phyloP scores from a whole-genome alignment of 805 yeast genomes.

The Lipomyces lipofer region DNA sequence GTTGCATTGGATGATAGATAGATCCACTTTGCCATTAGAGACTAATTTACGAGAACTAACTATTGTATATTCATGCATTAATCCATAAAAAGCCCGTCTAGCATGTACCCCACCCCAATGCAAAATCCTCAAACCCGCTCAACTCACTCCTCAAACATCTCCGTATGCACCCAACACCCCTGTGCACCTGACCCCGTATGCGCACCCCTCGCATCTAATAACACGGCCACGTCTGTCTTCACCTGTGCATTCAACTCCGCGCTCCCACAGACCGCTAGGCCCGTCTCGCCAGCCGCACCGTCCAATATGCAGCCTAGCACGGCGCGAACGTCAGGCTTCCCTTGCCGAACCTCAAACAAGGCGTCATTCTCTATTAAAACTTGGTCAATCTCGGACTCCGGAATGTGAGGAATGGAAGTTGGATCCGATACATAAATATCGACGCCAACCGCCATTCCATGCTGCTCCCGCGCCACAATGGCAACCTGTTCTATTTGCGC shows the following conservation, averaged over 20 bases:
- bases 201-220: constrained; percentile 31
- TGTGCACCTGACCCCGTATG: constrained; percentile 32
- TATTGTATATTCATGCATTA: too few species aligned
- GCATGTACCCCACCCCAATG: too few species aligned
- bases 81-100: too few species aligned
- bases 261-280: constrained; percentile 33
- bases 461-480: neutral
- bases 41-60: too few species aligned
- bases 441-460: neutral
- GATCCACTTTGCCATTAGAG: too few species aligned
- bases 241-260: constrained; percentile 14
- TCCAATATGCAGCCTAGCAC: constrained; percentile 10
- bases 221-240: constrained; percentile 20
- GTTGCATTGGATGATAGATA: too few species aligned
- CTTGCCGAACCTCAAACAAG: neutral
- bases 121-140: too few species aligned
- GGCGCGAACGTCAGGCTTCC: constrained; percentile 12
- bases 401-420: neutral
- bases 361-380: neutral
- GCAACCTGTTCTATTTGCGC: neutral
- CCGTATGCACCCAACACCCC: constrained; percentile 32
- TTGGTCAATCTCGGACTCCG: neutral
- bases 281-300: constrained; percentile 31
- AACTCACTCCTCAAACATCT: constrained; percentile 18
- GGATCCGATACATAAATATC: constrained; percentile 8